Evolutionary conservation across 441 rosid species (phyloP).

Genomic region (Adansonia rubrostipa): DNA sequence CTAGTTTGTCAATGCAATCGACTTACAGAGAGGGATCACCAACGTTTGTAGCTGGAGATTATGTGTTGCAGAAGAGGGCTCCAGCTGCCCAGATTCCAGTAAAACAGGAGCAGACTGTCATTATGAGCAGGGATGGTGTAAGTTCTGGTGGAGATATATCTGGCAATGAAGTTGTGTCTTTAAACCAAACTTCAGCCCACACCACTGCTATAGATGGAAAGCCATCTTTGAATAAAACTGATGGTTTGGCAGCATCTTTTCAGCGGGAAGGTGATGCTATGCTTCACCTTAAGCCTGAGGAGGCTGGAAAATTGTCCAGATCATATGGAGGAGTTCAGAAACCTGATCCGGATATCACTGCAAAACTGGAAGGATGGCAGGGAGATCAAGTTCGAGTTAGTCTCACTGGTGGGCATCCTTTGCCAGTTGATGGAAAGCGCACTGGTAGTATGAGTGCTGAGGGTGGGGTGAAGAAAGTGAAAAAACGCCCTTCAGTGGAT

Average conservation of each 20-base stretch:
- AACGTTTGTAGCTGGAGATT: constrained; percentile 47
- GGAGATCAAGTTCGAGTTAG: constrained; percentile 42
- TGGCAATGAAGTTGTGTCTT: constrained; percentile 38
- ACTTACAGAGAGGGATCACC: constrained; percentile 52
- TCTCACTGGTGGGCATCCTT: constrained; percentile 33
- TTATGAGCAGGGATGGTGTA: constrained; percentile 40
- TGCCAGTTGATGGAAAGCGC: constrained; percentile 42
- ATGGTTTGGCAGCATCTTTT: constrained; percentile 26
- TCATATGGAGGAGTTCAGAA: constrained; percentile 45
- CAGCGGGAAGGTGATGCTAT: constrained; percentile 39
- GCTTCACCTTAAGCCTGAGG: constrained; percentile 42
- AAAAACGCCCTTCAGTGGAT: constrained; percentile 58
- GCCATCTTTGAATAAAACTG: constrained; percentile 33
- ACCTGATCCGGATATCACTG: constrained; percentile 35
- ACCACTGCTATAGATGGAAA: constrained; percentile 28
- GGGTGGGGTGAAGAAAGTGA: constrained; percentile 58
- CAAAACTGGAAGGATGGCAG: constrained; percentile 39
- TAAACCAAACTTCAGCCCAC: constrained; percentile 33
- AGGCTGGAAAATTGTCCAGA: constrained; percentile 38
- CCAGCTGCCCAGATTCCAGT: constrained; percentile 38
- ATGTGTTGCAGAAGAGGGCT: constrained; percentile 71
- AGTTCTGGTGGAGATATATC: constrained; percentile 42
- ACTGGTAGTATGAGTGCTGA: constrained; percentile 41
- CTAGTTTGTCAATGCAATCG: constrained; percentile 38
- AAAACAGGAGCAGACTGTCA: constrained; percentile 45